Conservation (phyloP, 164 flowering plant species). For the Stephania japonica region DNA sequence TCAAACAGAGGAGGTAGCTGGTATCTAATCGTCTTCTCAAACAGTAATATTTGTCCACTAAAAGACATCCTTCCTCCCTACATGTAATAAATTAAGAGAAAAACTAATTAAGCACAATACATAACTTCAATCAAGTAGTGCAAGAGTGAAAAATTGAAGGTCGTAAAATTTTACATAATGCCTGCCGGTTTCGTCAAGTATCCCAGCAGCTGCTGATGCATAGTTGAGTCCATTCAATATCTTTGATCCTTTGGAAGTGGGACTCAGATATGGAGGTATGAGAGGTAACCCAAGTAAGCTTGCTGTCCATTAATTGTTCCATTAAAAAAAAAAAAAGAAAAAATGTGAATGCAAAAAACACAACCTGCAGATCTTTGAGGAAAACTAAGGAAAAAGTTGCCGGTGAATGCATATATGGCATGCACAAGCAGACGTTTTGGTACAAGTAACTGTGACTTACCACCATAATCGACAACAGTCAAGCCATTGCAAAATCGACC, state of each 20-base stretch:
- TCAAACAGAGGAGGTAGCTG: constrained; percentile 15
- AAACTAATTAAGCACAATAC: too few species aligned
- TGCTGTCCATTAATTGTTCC: constrained; percentile 25
- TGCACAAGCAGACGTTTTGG: neutral
- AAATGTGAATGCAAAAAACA: neutral
- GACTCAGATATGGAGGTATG: constrained; percentile 30
- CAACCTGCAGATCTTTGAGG: too few species aligned
- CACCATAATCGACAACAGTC: constrained; percentile 37
- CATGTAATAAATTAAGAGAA: neutral
- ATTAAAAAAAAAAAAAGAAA: neutral
- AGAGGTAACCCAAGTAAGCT: constrained; percentile 28
- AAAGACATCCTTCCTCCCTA: constrained; percentile 29
- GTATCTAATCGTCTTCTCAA: constrained; percentile 22
- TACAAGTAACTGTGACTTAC: constrained; percentile 18
- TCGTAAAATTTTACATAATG: constrained; percentile 21
- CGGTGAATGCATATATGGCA: too few species aligned
- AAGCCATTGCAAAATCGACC: constrained; percentile 40
- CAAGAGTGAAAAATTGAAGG: neutral
- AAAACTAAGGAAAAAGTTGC: too few species aligned
- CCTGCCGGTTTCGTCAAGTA: constrained; percentile 33
- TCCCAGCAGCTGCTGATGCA: constrained; percentile 47
- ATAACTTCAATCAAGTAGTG: too few species aligned
- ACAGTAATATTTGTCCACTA: constrained; percentile 25
- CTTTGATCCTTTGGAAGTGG: constrained; percentile 18
- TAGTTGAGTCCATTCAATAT: constrained; percentile 35